Evolutionary conservation across 306 rosid species (phyloP).

Genomic region (Medicago arabica): DNA sequence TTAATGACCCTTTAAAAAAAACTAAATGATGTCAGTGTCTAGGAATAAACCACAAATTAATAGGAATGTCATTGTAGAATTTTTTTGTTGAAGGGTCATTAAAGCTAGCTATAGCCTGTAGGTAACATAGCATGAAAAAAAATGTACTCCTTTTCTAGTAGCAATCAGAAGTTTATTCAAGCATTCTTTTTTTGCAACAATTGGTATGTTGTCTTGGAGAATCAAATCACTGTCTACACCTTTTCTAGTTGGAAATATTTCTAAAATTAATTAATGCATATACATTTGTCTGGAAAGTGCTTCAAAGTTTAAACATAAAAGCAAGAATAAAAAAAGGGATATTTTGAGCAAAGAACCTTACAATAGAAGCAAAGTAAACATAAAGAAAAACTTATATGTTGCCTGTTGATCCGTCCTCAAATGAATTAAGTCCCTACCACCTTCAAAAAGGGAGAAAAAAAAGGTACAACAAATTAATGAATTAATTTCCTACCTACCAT

Average conservation of each 20-base stretch:
- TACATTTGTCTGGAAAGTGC: neutral
- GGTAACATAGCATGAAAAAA: neutral
- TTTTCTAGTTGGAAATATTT: conserved; percentile 5
- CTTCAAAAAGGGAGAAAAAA: neutral
- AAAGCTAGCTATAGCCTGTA: too few species aligned
- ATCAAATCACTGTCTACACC: neutral
- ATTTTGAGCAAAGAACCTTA: conserved; percentile 39
- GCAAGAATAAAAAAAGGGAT: conserved; percentile 7
- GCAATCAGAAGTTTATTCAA: neutral
- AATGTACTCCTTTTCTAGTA: too few species aligned
- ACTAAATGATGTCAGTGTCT: too few species aligned
- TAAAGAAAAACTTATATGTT: conserved; percentile 15
- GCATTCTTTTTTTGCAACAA: neutral
- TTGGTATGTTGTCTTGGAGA: neutral
- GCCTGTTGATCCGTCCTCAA: conserved; percentile 7
- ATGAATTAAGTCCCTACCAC: conserved; percentile 43
- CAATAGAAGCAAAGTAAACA: conserved; percentile 46
- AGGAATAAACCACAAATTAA: too few species aligned
- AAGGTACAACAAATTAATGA: conserved; percentile 18
- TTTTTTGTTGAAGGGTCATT: too few species aligned
- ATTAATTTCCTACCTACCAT: conserved; percentile 38
- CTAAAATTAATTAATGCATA: conserved; percentile 22
- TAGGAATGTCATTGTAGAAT: too few species aligned
- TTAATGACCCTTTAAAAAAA: too few species aligned
- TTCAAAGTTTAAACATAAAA: conserved; percentile 24